These are phyloP conservation scores for Abelmoschus esculentus DNA, from an alignment of 345 rosid genomes.

Conservation along the genomic window DNA sequence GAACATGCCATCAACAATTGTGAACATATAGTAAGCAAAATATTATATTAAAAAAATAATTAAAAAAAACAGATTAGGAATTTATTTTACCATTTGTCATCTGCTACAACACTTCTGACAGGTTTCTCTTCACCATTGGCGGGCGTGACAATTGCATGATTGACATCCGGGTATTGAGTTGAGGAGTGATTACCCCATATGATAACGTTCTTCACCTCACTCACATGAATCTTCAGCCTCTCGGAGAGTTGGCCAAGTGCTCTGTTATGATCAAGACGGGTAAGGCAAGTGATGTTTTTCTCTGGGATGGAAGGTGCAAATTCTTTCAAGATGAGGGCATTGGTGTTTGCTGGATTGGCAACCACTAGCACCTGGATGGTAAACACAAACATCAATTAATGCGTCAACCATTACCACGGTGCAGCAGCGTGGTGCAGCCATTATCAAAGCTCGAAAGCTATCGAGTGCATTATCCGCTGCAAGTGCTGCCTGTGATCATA, in stretches of 20 bases:
- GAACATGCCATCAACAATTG: neutral
- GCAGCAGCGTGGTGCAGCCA: constrained; percentile 67
- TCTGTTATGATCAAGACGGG: constrained; percentile 81
- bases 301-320: too few relatives aligned
- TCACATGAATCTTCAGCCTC: constrained; percentile 43
- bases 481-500: constrained; percentile 82
- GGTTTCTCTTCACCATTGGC: constrained; percentile 32
- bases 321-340: too few relatives aligned
- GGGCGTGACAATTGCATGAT: constrained; percentile 47
- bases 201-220: constrained; percentile 59
- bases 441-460: constrained; percentile 52
- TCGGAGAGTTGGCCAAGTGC: constrained; percentile 67
- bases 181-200: constrained; percentile 95
- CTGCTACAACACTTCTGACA: constrained; percentile 38
- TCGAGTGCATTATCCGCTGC: constrained; percentile 85
- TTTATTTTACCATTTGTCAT: constrained; percentile 46
- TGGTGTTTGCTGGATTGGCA: too few relatives aligned
- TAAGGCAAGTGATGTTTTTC: constrained; percentile 63
- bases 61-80: neutral
- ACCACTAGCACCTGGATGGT: constrained; percentile 47
- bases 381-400: neutral
- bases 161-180: constrained; percentile 81
- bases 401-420: constrained; percentile 28
- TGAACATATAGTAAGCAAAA: too few relatives aligned
- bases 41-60: too few relatives aligned